Base-by-base conservation (phyloP, 2,329 filamentous ascomycete genomes). In the Paracorniculantispora psalliotae region DNA sequence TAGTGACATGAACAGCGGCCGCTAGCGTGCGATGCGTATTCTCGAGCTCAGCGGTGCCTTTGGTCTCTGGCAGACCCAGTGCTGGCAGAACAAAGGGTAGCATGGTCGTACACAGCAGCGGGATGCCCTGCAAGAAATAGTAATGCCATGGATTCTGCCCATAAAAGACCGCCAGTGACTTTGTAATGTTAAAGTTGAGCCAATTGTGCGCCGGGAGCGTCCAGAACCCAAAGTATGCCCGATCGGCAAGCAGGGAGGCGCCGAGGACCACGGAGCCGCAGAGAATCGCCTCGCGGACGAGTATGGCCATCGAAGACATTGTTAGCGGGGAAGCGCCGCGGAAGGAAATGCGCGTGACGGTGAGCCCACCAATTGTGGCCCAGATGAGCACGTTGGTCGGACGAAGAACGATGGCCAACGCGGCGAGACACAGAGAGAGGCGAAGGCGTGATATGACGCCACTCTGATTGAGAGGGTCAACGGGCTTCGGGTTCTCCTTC, bases 321-420 rank as follows among this genome's bases (percentile, higher is more conserved):
- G 72, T 73, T 19, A 82, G 63, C 2, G 78, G 74, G 1, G 78
- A 78, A 23, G 70, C 63, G 41, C 72, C 73, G 13, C 66, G 63
- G 4, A 74, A 61, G 8, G 70, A 67, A 1, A 70, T 51, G 3
- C 75, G 63, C 19, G 80, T 77, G 60, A 87, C 74, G 35, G 81
- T 75, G 28, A 72, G 53, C 35, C 64, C 53, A 26, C 81, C 79
- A 62, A 97, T 75, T 41, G 82, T 81, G 12, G 85, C 74, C 93
- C 94, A 97, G 64, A 97, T 87, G 55, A 97, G 79, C 52, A 88
- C 67, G 71, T 97, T 97, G 15, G 94, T 97, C 10, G 93, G 94
- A 5, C 94, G 87, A 23, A 99, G 79, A 48, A 97, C 82, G 66
- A 91, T 91, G 0, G 94, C 93, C 55, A 90, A 70, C 9, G 90